Conservation (phyloP, 2,329 filamentous ascomycete genomes). For the Pseudogymnoascus sp. region DNA sequence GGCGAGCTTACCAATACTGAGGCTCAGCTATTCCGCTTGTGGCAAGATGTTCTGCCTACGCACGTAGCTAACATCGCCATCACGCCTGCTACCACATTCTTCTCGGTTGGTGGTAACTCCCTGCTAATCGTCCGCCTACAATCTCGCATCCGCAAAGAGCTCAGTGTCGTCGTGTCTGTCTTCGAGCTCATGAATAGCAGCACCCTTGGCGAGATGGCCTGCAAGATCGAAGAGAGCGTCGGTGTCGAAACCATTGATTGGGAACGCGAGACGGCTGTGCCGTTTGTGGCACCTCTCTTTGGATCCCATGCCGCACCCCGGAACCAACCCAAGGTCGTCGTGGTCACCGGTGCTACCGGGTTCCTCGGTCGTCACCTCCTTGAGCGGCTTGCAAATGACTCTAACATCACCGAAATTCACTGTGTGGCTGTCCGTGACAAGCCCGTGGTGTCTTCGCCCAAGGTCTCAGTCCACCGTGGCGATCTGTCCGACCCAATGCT, state of each 20-base stretch:
- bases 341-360: background rate
- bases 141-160: constrained; percentile 17
- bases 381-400: background rate
- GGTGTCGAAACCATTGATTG: constrained; percentile 13
- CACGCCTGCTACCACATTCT: constrained; percentile 25
- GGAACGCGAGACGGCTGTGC: constrained; percentile 15
- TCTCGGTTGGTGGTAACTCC: constrained; percentile 31
- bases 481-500: constrained; percentile 25
- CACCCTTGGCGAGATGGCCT: constrained; percentile 21
- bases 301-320: background rate
- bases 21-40: constrained; percentile 14
- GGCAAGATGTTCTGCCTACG: constrained; percentile 11
- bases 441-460: background rate
- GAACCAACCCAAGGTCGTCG: constrained; percentile 11
- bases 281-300: constrained; percentile 2
- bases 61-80: constrained; percentile 10
- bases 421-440: background rate
- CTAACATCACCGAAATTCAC: background rate
- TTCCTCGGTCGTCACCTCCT: constrained; percentile 3
- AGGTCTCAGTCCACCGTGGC: background rate
- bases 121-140: constrained; percentile 28
- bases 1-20: constrained; percentile 2
- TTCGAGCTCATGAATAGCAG: constrained; percentile 20
- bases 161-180: constrained; percentile 19
- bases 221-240: constrained; percentile 5